Percentiles rank a stretch among this genome's conserved stretches.
Evolutionary conservation across 2,329 filamentous ascomycete genomes (phyloP).

Genomic region (Botrytis galanthina): DNA sequence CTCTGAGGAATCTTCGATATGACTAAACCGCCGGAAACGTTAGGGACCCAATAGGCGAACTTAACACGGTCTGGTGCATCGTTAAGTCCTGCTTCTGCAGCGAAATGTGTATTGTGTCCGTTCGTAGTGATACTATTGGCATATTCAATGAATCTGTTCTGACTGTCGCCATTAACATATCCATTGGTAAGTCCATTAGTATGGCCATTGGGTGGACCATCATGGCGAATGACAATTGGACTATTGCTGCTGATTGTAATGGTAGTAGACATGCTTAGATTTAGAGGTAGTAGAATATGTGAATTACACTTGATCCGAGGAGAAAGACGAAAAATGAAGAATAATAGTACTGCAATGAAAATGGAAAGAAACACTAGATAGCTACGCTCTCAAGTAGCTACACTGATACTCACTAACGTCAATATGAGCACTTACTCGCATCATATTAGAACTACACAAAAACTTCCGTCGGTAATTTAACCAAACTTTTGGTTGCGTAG

Average conservation of each 20-base stretch:
- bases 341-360: not conserved
- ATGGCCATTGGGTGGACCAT: constrained; percentile 1
- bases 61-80: constrained; percentile 45
- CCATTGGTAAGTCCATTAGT: constrained; percentile 9
- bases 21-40: constrained; percentile 52
- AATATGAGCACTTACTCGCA: not conserved
- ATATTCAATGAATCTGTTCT: constrained; percentile 7
- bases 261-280: constrained; percentile 9
- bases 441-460: not conserved
- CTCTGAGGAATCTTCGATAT: constrained; percentile 52
- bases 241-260: constrained; percentile 19
- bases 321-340: not conserved
- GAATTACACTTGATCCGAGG: not conserved
- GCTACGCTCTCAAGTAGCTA: not conserved
- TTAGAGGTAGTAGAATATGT: not conserved
- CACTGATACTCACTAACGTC: not conserved
- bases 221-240: constrained; percentile 16
- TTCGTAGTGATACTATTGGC: not conserved
- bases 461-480: not conserved
- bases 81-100: constrained; percentile 42
- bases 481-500: not conserved
- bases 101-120: constrained; percentile 26
- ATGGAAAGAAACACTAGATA: not conserved
- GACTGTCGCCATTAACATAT: constrained; percentile 3
- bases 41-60: constrained; percentile 54